Percentiles rank a stretch among this genome's conserved stretches.
Conservation (phyloP, 768 basidiomycete genomes). For the Phallus indusiatus region DNA sequence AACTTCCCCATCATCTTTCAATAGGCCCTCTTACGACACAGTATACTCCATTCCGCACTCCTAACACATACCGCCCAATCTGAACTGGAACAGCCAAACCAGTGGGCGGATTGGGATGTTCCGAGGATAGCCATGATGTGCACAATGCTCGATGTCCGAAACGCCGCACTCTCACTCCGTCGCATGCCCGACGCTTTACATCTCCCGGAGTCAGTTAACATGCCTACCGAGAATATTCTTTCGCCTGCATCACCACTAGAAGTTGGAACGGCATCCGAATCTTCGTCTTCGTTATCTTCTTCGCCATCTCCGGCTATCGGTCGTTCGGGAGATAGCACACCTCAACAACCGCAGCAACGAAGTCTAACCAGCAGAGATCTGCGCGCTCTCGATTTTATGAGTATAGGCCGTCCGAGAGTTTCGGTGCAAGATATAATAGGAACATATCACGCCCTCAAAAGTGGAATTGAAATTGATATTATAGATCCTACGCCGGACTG, state of each 20-base stretch:
- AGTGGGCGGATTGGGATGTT: slow-evolving; percentile 59
- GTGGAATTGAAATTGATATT: slow-evolving; percentile 55
- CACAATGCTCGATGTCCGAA: slow-evolving; percentile 55
- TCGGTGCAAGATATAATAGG: slow-evolving; percentile 72
- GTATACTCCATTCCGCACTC: slow-evolving; percentile 65
- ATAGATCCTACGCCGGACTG: slow-evolving; percentile 43
- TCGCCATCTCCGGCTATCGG: background rate
- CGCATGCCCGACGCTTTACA: slow-evolving; percentile 1
- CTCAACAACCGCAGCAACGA: background rate
- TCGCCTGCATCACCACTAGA: background rate
- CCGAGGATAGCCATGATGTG: slow-evolving; percentile 59
- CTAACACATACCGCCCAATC: slow-evolving; percentile 53
- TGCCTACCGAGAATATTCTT: background rate
- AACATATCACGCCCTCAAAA: slow-evolving; percentile 64
- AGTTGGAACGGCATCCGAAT: no score
- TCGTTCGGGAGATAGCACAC: background rate
- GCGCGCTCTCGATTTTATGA: background rate
- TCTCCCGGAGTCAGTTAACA: background rate
- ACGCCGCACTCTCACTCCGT: slow-evolving; percentile 29
- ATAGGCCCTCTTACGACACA: slow-evolving; percentile 59
- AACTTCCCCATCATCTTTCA: background rate
- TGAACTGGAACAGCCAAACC: slow-evolving; percentile 53
- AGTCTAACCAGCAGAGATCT: background rate
- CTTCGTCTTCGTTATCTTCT: background rate
- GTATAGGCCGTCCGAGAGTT: slow-evolving; percentile 23